Base-by-base conservation (phyloP, 129 eudicot genomes). In the Pulicaria dysenterica region DNA sequence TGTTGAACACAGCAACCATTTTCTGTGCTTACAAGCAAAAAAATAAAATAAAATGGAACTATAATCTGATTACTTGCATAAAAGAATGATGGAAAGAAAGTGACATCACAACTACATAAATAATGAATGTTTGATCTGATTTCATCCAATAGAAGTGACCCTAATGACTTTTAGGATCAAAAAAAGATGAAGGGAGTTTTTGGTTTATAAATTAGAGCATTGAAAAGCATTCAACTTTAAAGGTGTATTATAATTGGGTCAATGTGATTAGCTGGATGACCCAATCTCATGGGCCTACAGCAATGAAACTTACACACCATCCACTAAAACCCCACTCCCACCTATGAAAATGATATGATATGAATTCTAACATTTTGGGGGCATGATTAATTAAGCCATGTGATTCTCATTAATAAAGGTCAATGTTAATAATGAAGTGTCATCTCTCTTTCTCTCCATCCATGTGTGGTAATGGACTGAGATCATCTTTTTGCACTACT, bases 1-100 rank as follows among this genome's bases (percentile, higher is more conserved):
- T 89, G 96, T 89, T 89, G 88, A 81, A 89, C 9, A 92, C 96
- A 55, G 87, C 96, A 45, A 89, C 98, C 98, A 92, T 92, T 81
- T 78, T 75, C 44, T 47, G 24, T 40, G 73, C 64, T 74, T 53
- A 31, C 38, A 73, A 62, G 63, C 42, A 50, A 49, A 34, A 34
- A 50, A 56, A 79, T 48, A 64, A 72, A 36, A 9, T 3, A 7
- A 16, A 0, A 37, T 58, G 16, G 3, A 7, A 12, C 7, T 51
- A 4, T 67, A 40, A 41, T 44, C 6, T 19, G 37, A 17, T 5
- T 36, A 37, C n/a, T 45, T 59, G 38, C 17, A 37, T 60, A 37
- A 73, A 49, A 61, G 61, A 40, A 73, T 48, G 62, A 17, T 60
- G 61, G 61, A 39, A 48, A 73, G 78, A 62, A 73, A 62, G 61